Percentiles rank a stretch among this genome's conserved stretches.
phyloP scores from a whole-genome alignment of 2,329 filamentous ascomycete species.

The Onygenales sp. region DNA sequence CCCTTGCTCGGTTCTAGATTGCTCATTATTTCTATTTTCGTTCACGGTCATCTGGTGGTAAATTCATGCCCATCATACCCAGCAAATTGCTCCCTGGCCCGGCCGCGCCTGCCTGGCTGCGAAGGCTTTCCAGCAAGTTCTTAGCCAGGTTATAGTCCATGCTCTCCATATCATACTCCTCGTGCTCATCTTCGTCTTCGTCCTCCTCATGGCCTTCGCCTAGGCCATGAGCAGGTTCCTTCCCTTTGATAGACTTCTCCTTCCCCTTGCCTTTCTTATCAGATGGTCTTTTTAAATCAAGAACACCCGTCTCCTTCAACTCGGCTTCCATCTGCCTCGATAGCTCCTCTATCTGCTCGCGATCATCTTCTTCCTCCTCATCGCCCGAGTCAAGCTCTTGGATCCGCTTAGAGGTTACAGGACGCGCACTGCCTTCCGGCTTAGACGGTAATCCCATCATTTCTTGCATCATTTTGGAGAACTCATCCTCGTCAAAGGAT shows the following conservation, averaged over 20 bases:
- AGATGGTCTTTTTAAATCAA: constrained; percentile 21
- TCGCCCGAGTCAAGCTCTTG: constrained; percentile 41
- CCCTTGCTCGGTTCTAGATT: neutral
- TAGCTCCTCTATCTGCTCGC: constrained; percentile 42
- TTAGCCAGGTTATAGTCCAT: constrained; percentile 81
- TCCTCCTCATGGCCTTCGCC: constrained; percentile 15
- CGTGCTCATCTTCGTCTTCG: constrained; percentile 14
- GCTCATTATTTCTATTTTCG: neutral
- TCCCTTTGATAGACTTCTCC: constrained; percentile 19
- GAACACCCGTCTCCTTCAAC: constrained; percentile 35
- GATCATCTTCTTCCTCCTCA: constrained; percentile 39
- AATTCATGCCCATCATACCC: constrained; percentile 69
- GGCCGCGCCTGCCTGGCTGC: constrained; percentile 73
- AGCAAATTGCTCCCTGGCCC: constrained; percentile 84
- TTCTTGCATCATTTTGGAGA: constrained; percentile 78
- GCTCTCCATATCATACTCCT: constrained; percentile 47
- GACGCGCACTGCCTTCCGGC: constrained; percentile 6
- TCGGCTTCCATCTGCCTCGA: constrained; percentile 40
- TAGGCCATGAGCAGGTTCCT: constrained; percentile 12
- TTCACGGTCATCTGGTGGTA: constrained; percentile 63
- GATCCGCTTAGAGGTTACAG: constrained; percentile 21
- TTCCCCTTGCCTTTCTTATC: constrained; percentile 15
- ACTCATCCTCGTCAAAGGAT: constrained; percentile 76
- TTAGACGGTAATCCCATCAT: constrained; percentile 65
- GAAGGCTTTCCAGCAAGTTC: constrained; percentile 87